Conservation (phyloP, 169 alveolate genomes). For the Theileria orientalis region DNA sequence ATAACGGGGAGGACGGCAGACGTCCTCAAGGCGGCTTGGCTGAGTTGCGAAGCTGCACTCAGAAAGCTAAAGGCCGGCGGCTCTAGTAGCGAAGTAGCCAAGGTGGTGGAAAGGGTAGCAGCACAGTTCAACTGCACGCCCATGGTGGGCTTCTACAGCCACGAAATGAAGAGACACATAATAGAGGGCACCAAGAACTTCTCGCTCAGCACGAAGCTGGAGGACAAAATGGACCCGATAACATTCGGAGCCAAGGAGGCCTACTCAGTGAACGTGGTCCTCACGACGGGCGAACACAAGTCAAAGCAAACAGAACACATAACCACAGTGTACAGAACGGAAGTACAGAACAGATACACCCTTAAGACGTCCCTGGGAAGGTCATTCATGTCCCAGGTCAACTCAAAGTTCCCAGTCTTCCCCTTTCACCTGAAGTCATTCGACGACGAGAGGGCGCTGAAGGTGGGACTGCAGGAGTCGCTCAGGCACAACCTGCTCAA, state of each 20-base stretch:
- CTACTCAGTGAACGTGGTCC: conserved; percentile 89
- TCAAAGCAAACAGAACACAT: conserved; percentile 89
- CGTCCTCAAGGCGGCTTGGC: conserved; percentile 87
- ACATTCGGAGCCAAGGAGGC: conserved; percentile 92
- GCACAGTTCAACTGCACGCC: conserved; percentile 86
- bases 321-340: conserved; percentile 92
- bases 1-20: conserved; percentile 66
- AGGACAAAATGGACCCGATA: conserved; percentile 90
- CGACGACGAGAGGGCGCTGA: conserved; percentile 79
- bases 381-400: conserved; percentile 90
- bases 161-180: conserved; percentile 91
- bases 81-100: conserved; percentile 89
- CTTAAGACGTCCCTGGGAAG: conserved; percentile 92
- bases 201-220: conserved; percentile 83
- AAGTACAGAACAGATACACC: conserved; percentile 89
- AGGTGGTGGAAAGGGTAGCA: conserved; percentile 84
- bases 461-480: conserved; percentile 95
- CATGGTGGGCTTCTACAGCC: conserved; percentile 89
- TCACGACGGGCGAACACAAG: conserved; percentile 92
- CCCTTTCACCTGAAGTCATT: conserved; percentile 78
- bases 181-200: conserved; percentile 89
- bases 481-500: conserved; percentile 91
- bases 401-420: conserved; percentile 79
- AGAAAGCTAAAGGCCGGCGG: conserved; percentile 86
- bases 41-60: conserved; percentile 90